Percentiles rank a stretch among this genome's conserved stretches.
These are phyloP conservation scores for Beta corolliflora DNA, from an alignment of 179 eudicot species.

Conservation along the genomic window DNA sequence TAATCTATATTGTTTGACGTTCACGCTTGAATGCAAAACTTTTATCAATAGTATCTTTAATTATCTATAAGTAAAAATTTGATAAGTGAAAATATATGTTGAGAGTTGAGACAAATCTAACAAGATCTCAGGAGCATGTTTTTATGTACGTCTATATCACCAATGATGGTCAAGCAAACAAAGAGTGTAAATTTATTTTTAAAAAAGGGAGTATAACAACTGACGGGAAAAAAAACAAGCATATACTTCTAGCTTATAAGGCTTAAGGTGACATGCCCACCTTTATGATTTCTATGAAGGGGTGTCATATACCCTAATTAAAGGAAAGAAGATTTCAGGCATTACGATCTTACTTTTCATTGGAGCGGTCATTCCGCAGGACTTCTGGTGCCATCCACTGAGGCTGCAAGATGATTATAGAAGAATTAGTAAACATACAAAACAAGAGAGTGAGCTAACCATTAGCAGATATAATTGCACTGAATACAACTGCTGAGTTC, in stretches of 20 bases:
- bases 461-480: not conserved
- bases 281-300: not conserved
- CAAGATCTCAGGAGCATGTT: too few relatives aligned
- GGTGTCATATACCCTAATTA: not conserved
- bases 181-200: too few relatives aligned
- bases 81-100: too few relatives aligned
- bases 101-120: too few relatives aligned
- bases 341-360: constrained; percentile 69
- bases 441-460: not conserved
- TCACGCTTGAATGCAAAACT: too few relatives aligned
- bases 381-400: constrained; percentile 99
- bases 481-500: constrained; percentile 3
- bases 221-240: not conserved
- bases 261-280: not conserved
- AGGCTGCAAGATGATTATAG: constrained; percentile 56
- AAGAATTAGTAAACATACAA: not conserved
- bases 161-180: too few relatives aligned
- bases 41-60: too few relatives aligned
- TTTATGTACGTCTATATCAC: too few relatives aligned
- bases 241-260: not conserved
- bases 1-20: too few relatives aligned
- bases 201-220: too few relatives aligned
- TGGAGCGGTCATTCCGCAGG: constrained; percentile 76
- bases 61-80: too few relatives aligned
- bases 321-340: not conserved